Base-by-base conservation (phyloP, 2,329 filamentous ascomycete genomes). In the Trichoderma sp. region DNA sequence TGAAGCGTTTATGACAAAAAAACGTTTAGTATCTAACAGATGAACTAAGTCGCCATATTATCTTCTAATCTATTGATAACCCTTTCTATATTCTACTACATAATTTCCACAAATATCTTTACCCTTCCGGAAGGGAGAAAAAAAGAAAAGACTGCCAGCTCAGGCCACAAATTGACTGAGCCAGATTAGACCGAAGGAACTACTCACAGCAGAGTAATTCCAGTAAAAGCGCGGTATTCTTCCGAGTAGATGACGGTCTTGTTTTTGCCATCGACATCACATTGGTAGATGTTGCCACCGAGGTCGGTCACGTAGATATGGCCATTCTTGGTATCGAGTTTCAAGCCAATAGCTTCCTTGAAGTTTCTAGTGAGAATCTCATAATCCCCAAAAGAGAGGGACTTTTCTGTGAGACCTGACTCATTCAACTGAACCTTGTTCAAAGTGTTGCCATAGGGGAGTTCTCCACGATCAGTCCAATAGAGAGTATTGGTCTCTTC, bases 401-500 rank as follows among this genome's bases (percentile, higher is more conserved):
- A 72, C 70, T 70, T 70, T 63, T 17, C 71, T 35, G 3, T 29
- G 19, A 34, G 66, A 25, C 15, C 64, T 29, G 19, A 48, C n/a
- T 2, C 27, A 4, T 70, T 52, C 15, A 73, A 56, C 2, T 35
- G 52, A 27, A 48, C 76, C 6, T 78, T 74, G 72, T 87, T 86
- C 67, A 89, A 70, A 12, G 81, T 81, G 72, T 86, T 87, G 0
- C 87, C 87, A 9, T 75, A 72, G 0, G 86, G 86, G 1, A 83
- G 74, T 70, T 89, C 87, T 4, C 87, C 87, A 0, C 87, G 79
- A 70, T 89, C 87, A 0, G 87, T 88, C 87, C 87, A 89, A 74
- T 86, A 89, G 29, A 89, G 76, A 1, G 74, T 77, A 32, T 79
- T 73, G 3, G 73, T 72, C 0, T 78, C 75, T 13, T 80, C 79